Base-by-base conservation (phyloP, 2,329 filamentous ascomycete genomes). In the Westerdykella ornata region DNA sequence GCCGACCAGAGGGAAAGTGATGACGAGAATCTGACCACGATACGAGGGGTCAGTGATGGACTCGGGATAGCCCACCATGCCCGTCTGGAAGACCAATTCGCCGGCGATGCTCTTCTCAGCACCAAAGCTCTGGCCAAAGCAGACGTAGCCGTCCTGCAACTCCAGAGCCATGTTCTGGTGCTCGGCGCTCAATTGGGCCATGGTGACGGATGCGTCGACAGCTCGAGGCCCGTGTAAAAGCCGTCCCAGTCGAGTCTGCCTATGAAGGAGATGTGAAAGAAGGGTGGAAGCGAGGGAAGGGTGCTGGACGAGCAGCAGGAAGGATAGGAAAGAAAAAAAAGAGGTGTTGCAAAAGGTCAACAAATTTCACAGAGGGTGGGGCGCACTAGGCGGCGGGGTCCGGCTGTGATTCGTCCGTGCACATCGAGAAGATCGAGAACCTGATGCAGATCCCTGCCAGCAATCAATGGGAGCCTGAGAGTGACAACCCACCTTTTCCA, bases 11-110 rank as follows among this genome's bases (percentile, higher is more conserved):
- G 90, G 92, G 68, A 95, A 96, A 40, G 90, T 98, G 60, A 97
- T 82, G 68, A 97, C 89, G 56, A 98, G 78, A 57, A 98, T 95
- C 72, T 98, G 90, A 48, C 86, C 86, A 37, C 85, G 83, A 70
- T 92, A 90, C 37, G 86, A 90, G 53, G 86, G 86, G 63, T 92
- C 86, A 46, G 86, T 90, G 57, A 92, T 77, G 36, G 84, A 94
- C 75, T 98, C 92, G 32, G 92, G 89, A 67, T 98, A 98, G 62
- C 92, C 92, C 57, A 97, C 92, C 89, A 97, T 95, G 69, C 92
- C 92, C 44, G 92, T 98, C 77, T 97, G 90, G 74, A 98, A 98
- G 71, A 98, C 92, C 66, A 98, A 77, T 76, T 98, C 92, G 68
- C 92, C 92, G 53, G 90, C 85, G 61, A 94, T 81, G 72, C 87